A percentile compares a stretch with the other conserved stretches of the same genome.
These are phyloP conservation scores for Trypanosoma scelopori DNA, from an alignment of 208 protist species.

Conservation along the genomic window DNA sequence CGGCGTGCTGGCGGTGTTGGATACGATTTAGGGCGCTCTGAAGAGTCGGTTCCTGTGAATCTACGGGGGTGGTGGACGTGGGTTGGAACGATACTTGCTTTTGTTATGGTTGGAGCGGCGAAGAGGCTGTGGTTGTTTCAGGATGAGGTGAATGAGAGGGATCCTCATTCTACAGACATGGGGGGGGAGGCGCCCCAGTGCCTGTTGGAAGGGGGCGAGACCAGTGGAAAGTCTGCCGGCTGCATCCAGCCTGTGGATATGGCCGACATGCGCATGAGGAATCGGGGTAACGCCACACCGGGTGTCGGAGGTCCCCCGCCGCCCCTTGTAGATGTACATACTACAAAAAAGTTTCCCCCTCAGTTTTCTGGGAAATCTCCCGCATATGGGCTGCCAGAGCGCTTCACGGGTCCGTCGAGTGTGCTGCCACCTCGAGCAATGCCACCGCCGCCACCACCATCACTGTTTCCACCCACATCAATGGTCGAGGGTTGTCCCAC, in stretches of 20 bases:
- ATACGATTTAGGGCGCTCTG: neutral
- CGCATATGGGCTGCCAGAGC: too few species aligned
- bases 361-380: too few species aligned
- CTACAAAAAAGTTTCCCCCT: neutral
- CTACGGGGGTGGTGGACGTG: slow-evolving; percentile 5
- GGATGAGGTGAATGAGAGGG: neutral
- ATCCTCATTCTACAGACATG: neutral
- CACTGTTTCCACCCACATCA: neutral
- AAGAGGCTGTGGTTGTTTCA: neutral
- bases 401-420: too few species aligned
- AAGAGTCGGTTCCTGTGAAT: neutral
- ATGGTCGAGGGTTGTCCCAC: neutral
- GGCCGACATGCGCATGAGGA: too few species aligned
- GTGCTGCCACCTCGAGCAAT: neutral
- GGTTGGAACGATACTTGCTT: slow-evolving; percentile 11
- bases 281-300: neutral
- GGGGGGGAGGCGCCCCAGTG: neutral
- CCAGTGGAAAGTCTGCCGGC: neutral
- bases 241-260: too few species aligned
- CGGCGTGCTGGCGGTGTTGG: neutral
- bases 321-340: neutral
- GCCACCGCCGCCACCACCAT: slow-evolving; percentile 1
- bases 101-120: neutral
- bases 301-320: neutral
- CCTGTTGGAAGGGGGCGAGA: neutral